A percentile compares a stretch with the other conserved stretches of the same genome.
Conservation (phyloP, 2,329 filamentous ascomycete species). For the Hymenotorrendiella dingleyae region DNA sequence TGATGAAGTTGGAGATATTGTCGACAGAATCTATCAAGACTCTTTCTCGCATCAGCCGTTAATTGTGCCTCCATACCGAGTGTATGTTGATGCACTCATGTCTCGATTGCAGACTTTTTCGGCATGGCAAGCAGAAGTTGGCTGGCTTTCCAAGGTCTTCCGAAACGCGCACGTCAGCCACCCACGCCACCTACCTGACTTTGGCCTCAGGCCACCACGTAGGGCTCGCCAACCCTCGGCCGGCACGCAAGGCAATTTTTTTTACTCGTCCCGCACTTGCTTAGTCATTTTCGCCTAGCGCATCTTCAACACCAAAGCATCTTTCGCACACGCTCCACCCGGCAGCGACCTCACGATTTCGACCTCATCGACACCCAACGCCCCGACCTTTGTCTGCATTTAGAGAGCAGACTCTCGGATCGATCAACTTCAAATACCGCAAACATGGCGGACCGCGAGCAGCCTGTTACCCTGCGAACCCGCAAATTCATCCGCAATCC, state of each 20-base stretch:
- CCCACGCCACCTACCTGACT: too few relatives aligned
- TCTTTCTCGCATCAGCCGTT: slow-evolving; percentile 24
- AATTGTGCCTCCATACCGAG: slow-evolving; percentile 24
- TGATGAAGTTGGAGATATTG: slow-evolving; percentile 77
- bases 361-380: slow-evolving; percentile 27
- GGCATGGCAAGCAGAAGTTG: too few relatives aligned
- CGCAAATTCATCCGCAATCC: slow-evolving; percentile 99
- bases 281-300: slow-evolving; percentile 19
- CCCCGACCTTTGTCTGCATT: slow-evolving; percentile 27
- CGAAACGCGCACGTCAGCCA: too few relatives aligned
- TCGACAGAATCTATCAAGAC: slow-evolving; percentile 52
- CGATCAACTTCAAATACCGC: slow-evolving; percentile 35
- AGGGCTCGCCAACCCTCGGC: slow-evolving; percentile 16
- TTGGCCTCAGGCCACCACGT: slow-evolving; percentile 16
- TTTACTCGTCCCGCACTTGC: slow-evolving; percentile 13
- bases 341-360: slow-evolving; percentile 15
- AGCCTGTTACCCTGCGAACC: slow-evolving; percentile 81
- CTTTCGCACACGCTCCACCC: slow-evolving; percentile 15
- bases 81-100: slow-evolving; percentile 10
- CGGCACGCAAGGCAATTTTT: slow-evolving; percentile 8
- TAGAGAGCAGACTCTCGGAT: slow-evolving; percentile 28
- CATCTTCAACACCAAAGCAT: slow-evolving; percentile 19
- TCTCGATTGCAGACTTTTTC: too few relatives aligned
- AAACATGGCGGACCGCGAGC: slow-evolving; percentile 84
- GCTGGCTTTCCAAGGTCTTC: too few relatives aligned